Evolutionary conservation across 2,329 filamentous ascomycete genomes (phyloP), one percentile per base, ranked within the genome.

Genomic region (Stenocarpella maydis): DNA sequence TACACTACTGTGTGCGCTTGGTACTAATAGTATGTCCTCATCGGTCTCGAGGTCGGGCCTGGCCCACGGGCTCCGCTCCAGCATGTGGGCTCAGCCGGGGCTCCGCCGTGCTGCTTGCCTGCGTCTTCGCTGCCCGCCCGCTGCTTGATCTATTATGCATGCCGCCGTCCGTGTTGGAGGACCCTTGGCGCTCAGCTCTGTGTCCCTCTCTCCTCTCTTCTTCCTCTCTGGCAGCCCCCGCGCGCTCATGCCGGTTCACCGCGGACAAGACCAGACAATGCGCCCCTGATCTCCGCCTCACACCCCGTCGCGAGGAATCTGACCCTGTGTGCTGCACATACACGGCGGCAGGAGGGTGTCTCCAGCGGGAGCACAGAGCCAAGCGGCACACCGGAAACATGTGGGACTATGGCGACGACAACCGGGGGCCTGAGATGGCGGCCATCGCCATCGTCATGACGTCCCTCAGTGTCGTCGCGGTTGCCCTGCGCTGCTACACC

Each of bases 331-430:
- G 45, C 26, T n/a, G 17, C 26, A 21, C n/a, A 47, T 37, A 31
- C 45, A 47, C 49, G 39, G 45, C 39, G 45, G 37, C 34, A 19
- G 41, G 37, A 37, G 47, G 21, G 31, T 21, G 8, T 12, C 34
- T 4, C 21, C 19, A 31, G 9, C 19, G 28, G 45, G 21, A 60
- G 41, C 21, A n/a, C 28, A 28, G n/a, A 21, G n/a, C 3, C 53
- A 60, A 24, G 49, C n/a, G 10, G 9, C 49, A 41, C 14, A 34
- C 31, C 24, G 58, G 37, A 24, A 69, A 24, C 19, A 71, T 71
- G 69, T 71, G 69, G 69, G 67, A 71, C 41, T 71, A 64, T 64
- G 69, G 69, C 24, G 61, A 55, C 19, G 69, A 61, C 54, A 71
- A 71, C 41, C 67, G 69, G 39, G 69, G 69, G 45, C 67, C 67